These are phyloP conservation scores for Hysterium pulicare DNA, from an alignment of 2,329 filamentous ascomycete genomes.

Conservation along the genomic window DNA sequence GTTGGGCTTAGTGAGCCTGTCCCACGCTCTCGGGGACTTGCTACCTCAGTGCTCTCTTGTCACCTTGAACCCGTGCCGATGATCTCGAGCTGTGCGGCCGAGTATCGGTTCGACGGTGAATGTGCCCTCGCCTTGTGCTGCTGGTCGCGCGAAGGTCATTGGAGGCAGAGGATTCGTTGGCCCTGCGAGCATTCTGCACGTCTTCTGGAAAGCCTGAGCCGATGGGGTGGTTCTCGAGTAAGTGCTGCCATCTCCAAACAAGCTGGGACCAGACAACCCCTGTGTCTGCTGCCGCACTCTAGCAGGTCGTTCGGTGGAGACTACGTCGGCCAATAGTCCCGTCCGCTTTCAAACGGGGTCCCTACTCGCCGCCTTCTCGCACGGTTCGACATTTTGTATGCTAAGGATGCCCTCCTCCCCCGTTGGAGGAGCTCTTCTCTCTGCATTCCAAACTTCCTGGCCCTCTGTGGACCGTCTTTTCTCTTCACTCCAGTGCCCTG, in stretches of 20 bases:
- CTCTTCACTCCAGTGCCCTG: constrained; percentile 8
- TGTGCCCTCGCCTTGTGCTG: too few species aligned
- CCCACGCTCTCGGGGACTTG: constrained; percentile 17
- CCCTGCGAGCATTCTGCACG: constrained; percentile 15
- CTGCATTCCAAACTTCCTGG: not conserved
- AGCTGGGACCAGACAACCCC: constrained; percentile 3
- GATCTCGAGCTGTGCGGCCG: too few species aligned
- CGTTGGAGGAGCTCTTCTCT: not conserved
- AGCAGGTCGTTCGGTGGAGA: constrained; percentile 5
- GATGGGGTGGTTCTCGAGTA: constrained; percentile 24
- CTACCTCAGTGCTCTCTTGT: constrained; percentile 5
- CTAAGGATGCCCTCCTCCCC: constrained; percentile 21
- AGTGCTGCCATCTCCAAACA: constrained; percentile 18
- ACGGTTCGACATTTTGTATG: constrained; percentile 26
- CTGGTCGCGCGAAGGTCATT: too few species aligned
- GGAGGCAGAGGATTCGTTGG: constrained; percentile 2
- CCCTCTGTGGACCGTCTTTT: constrained; percentile 1
- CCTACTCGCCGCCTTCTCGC: constrained; percentile 7
- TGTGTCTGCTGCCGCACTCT: constrained; percentile 21
- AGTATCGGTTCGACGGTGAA: too few species aligned
- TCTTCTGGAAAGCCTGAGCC: constrained; percentile 22
- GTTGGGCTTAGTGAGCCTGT: constrained; percentile 20
- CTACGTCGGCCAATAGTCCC: constrained; percentile 21
- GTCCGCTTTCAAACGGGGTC: constrained; percentile 10
- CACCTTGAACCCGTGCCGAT: too few species aligned